Conservation (phyloP, 441 rosid species). For the Euphorbia corollata region DNA sequence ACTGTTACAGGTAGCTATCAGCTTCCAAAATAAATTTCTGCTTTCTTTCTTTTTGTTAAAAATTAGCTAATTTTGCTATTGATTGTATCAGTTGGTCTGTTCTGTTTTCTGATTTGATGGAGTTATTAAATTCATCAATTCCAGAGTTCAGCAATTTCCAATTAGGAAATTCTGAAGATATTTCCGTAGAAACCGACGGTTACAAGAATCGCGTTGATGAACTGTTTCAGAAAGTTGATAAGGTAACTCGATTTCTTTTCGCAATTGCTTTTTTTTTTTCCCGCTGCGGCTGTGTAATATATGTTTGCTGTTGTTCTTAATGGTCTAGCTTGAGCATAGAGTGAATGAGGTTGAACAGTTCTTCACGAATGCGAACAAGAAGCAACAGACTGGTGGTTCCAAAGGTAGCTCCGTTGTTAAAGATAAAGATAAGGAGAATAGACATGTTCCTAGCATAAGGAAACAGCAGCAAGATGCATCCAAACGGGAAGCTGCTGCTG, state of each 20-base stretch:
- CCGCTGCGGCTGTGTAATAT: no score
- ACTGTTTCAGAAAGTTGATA: slow-evolving; percentile 47
- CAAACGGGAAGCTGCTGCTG: slow-evolving; percentile 68
- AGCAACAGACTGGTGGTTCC: slow-evolving; percentile 34
- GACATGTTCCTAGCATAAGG: slow-evolving; percentile 51
- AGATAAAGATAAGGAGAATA: slow-evolving; percentile 54
- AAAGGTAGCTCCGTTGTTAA: slow-evolving; percentile 49
- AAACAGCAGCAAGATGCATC: slow-evolving; percentile 61
- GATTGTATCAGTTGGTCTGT: not conserved
- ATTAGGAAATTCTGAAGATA: slow-evolving; percentile 24
- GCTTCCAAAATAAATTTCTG: not conserved
- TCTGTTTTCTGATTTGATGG: slow-evolving; percentile 18
- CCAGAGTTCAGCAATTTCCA: slow-evolving; percentile 22
- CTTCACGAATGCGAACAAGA: slow-evolving; percentile 41
- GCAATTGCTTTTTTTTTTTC: no score
- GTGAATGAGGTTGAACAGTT: slow-evolving; percentile 74
- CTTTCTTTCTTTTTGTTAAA: not conserved
- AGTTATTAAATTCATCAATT: slow-evolving; percentile 26
- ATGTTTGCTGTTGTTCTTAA: not conserved
- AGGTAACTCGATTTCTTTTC: slow-evolving; percentile 18
- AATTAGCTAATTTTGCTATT: not conserved
- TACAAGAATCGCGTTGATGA: slow-evolving; percentile 50
- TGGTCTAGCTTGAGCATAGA: slow-evolving; percentile 54
- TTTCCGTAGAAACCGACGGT: slow-evolving; percentile 39
- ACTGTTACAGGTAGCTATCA: not conserved